These are phyloP conservation scores for Taphrina wiesneri DNA, from an alignment of 1,139 yeast genomes.

Conservation along the genomic window DNA sequence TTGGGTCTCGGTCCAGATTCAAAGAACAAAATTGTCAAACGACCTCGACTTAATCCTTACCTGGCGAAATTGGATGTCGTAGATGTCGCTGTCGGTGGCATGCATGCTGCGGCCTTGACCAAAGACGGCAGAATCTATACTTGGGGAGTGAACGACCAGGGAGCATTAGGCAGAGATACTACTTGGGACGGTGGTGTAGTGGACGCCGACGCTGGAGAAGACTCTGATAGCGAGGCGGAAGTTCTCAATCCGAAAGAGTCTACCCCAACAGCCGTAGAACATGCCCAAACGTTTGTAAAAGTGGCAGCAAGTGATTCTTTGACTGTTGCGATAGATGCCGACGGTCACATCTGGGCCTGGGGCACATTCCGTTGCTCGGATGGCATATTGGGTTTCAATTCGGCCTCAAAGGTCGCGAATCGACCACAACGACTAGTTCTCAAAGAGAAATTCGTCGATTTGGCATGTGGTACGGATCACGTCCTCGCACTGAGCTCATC, in stretches of 20 bases:
- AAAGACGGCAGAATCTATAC: conserved; percentile 77
- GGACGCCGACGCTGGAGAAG: conserved; percentile 56
- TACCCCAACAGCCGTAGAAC: conserved; percentile 76
- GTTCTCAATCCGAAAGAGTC: conserved; percentile 85
- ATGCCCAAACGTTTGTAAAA: conserved; percentile 64
- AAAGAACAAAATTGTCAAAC: conserved; percentile 83
- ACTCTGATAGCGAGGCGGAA: conserved; percentile 73
- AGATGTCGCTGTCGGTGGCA: conserved; percentile 91
- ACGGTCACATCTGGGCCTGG: conserved; percentile 95
- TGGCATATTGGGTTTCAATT: conserved; percentile 81
- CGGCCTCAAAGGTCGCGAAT: conserved; percentile 62
- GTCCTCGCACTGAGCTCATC: conserved; percentile 75
- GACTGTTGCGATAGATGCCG: conserved; percentile 73
- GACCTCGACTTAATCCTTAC: conserved; percentile 87
- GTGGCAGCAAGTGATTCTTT: conserved; percentile 92
- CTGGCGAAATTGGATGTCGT: conserved; percentile 68
- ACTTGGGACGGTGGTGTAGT: conserved; percentile 63
- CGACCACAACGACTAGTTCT: conserved; percentile 66
- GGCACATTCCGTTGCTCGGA: conserved; percentile 90
- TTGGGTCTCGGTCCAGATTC: conserved; percentile 90
- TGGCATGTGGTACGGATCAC: conserved; percentile 94
- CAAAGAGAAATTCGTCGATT: conserved; percentile 71
- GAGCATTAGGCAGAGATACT: conserved; percentile 88
- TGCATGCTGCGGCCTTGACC: conserved; percentile 86
- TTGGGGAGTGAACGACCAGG: conserved; percentile 96